phyloP scores from a whole-genome alignment of 495 filamentous ascomycete genomes.

The Hypoxylon trugodes region DNA sequence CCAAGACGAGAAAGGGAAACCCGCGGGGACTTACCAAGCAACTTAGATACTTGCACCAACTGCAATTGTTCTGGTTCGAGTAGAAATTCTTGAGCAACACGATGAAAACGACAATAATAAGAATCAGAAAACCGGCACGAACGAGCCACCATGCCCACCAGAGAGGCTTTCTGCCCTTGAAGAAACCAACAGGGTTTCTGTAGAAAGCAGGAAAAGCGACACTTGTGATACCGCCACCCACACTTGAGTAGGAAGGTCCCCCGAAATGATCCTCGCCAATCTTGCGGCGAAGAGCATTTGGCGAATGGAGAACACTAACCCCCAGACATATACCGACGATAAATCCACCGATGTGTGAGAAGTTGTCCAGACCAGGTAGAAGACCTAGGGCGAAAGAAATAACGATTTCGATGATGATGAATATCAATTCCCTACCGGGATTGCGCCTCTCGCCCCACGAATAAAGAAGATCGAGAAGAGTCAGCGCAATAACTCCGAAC shows the following conservation, averaged over 20 bases:
- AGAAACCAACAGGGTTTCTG: conserved; percentile 79
- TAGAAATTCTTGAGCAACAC: conserved; percentile 91
- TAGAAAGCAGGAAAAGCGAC: conserved; percentile 65
- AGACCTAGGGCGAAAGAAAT: conserved; percentile 94
- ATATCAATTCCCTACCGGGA: conserved; percentile 81
- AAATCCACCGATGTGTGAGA: conserved; percentile 96
- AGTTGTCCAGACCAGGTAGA: conserved; percentile 94
- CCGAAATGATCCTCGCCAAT: conserved; percentile 70
- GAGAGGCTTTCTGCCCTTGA: conserved; percentile 86
- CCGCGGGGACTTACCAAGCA: conserved; percentile 80
- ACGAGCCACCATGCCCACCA: conserved; percentile 99
- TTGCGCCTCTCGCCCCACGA: conserved; percentile 80
- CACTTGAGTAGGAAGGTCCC: conserved; percentile 51
- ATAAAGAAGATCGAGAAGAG: conserved; percentile 88
- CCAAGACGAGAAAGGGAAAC: not conserved
- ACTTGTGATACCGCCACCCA: conserved; percentile 49
- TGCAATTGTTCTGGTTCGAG: conserved; percentile 74
- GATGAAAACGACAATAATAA: conserved; percentile 82
- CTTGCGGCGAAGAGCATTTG: conserved; percentile 76
- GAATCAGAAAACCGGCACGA: conserved; percentile 78
- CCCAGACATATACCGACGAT: conserved; percentile 90
- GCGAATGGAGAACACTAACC: conserved; percentile 85
- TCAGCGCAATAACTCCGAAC: conserved; percentile 90
- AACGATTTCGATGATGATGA: conserved; percentile 82
- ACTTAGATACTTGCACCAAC: conserved; percentile 93